These are phyloP conservation scores for Gastrolobium bilobum DNA, from an alignment of 306 rosid genomes.

Conservation along the genomic window DNA sequence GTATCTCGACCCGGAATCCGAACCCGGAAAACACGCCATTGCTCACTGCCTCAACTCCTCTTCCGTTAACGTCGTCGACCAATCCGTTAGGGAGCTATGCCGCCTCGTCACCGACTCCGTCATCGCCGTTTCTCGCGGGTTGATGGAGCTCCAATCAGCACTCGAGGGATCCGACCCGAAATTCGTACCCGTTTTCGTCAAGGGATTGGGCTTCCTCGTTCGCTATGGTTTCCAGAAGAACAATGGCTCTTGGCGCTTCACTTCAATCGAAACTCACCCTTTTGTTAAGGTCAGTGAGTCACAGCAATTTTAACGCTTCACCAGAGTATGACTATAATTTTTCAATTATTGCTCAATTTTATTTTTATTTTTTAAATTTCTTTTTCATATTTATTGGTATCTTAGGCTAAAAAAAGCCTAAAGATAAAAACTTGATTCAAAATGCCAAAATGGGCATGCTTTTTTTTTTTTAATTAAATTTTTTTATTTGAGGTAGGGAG, in stretches of 20 bases:
- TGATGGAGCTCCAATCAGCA: conserved; percentile 82
- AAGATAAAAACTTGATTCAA: conserved; percentile 6
- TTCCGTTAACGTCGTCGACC: conserved; percentile 81
- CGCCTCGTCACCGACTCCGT: conserved; percentile 70
- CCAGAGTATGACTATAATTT: background rate
- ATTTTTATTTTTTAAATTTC: background rate
- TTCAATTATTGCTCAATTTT: background rate
- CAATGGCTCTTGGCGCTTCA: conserved; percentile 58
- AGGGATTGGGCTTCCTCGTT: conserved; percentile 78
- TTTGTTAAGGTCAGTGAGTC: conserved; percentile 67
- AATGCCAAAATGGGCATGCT: conserved; percentile 25
- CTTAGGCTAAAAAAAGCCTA: background rate
- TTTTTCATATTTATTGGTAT: conserved; percentile 9
- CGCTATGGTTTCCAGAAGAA: conserved; percentile 67
- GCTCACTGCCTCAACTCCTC: conserved; percentile 72
- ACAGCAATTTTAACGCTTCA: background rate
- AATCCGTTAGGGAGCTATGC: conserved; percentile 87
- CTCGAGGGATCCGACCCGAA: conserved; percentile 74
- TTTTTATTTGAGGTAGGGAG: background rate
- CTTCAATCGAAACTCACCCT: conserved; percentile 66
- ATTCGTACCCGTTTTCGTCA: conserved; percentile 71
- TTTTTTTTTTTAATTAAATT: background rate
- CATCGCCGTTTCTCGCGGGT: conserved; percentile 59
- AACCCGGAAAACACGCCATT: conserved; percentile 79
- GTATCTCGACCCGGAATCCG: conserved; percentile 71